phyloP scores from a whole-genome alignment of 345 rosid species.

The Eucalyptus melliodora region DNA sequence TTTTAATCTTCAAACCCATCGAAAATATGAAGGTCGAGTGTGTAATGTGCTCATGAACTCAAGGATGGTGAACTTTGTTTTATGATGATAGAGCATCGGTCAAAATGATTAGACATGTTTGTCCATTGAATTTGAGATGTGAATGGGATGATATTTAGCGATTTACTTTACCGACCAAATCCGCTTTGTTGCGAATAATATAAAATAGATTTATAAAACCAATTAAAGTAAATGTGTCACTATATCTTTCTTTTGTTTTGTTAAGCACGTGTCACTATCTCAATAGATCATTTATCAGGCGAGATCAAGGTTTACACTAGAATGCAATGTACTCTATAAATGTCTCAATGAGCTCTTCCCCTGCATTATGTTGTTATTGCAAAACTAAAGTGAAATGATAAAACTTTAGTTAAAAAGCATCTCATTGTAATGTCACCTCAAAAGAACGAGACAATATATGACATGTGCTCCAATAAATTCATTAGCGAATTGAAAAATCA shows the following conservation, averaged over 20 bases:
- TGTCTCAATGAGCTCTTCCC: not conserved
- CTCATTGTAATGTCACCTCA: not conserved
- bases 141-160: accelerated
- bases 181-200: accelerated
- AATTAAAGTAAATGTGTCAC: not conserved
- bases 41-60: not conserved
- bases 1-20: not conserved
- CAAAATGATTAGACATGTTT: not conserved
- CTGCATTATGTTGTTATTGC: accelerated
- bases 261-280: accelerated
- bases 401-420: not conserved
- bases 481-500: not conserved
- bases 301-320: not conserved
- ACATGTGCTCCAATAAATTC: not conserved
- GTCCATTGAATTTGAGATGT: accelerated
- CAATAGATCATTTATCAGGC: not conserved
- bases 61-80: not conserved
- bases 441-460: not conserved
- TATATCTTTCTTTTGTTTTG: accelerated
- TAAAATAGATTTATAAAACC: not conserved
- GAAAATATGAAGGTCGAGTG: accelerated
- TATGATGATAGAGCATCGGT: accelerated
- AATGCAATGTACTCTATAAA: not conserved
- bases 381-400: accelerated
- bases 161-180: accelerated